These are phyloP conservation scores for Cyclotella atomus DNA, from an alignment of 108 stramenopile genomes.

Conservation along the genomic window DNA sequence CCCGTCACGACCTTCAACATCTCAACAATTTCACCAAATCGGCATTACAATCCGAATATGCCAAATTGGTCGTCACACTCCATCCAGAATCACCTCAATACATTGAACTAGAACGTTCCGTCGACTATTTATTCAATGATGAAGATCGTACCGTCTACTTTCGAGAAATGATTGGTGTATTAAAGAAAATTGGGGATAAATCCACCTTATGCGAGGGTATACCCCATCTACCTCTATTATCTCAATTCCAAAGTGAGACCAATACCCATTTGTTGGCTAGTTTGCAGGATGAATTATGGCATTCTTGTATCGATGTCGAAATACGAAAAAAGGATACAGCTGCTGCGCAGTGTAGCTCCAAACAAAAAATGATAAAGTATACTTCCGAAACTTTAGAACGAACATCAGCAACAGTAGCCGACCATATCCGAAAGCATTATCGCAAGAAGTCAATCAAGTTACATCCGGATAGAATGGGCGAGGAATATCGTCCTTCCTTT, in stretches of 20 bases:
- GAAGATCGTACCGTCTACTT: slow-evolving; percentile 31
- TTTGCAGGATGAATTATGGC: no score
- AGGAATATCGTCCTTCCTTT: slow-evolving; percentile 35
- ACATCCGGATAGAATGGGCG: slow-evolving; percentile 50
- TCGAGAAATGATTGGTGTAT: slow-evolving; percentile 30
- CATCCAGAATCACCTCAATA: slow-evolving; percentile 4
- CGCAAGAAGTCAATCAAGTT: slow-evolving; percentile 31
- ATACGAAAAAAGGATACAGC: no score
- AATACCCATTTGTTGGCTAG: neutral
- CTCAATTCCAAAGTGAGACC: slow-evolving; percentile 28
- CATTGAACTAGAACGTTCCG: slow-evolving; percentile 7
- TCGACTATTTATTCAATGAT: slow-evolving; percentile 10
- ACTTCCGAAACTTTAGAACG: slow-evolving; percentile 17
- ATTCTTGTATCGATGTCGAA: no score
- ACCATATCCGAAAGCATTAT: slow-evolving; percentile 39
- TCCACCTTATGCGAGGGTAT: neutral
- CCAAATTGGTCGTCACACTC: slow-evolving; percentile 16
- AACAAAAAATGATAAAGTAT: neutral
- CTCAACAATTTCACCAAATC: neutral
- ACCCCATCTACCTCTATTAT: slow-evolving; percentile 26
- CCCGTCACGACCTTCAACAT: neutral
- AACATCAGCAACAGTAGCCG: neutral
- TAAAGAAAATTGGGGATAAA: slow-evolving; percentile 12
- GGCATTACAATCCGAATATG: slow-evolving; percentile 22
- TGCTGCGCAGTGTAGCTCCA: slow-evolving; percentile 12